Base-by-base conservation (phyloP, 192 early-diverging fungal genomes). In the Coemansia sp. region DNA sequence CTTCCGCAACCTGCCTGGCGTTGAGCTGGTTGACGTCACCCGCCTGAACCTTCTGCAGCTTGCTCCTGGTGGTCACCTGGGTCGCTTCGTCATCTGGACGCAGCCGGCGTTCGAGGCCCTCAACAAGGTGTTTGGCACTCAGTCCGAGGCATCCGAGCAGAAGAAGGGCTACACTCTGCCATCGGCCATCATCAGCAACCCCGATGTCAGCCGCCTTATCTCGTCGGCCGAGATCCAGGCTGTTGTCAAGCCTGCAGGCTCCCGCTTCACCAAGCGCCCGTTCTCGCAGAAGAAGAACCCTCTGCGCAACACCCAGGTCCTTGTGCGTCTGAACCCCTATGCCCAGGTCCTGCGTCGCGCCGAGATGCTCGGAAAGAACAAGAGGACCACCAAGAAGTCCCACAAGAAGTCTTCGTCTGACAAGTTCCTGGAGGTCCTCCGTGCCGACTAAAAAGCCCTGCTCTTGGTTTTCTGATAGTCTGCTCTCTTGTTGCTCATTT, bases 31-130 rank as follows among this genome's bases (percentile, higher is more conserved):
- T 71, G 87, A 89, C 74, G 92, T 99, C 56, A 84, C 85, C 62
- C 79, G 84, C 81, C 86, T 99, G 61, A 99, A 97, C 92, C 88
- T 99, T 79, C 88, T 99, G 79, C 94, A 96, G 85, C 86, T 99
- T 59, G 95, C 95, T 61, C 95, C 97, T 59, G 97, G 97, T 82
- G 94, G 94, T 75, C 94, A 99, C 86, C 84, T 99, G 76, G 95
- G 97, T 67, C 94, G 95, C 79, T 99, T 99, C 85, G 84, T 96
- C 81, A 95, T 97, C 93, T 98, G 97, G 97, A 94, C 97, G 67
- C 86, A 92, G 79, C 75, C 84, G 44, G 94, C 94, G 65, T 96
- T 98, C 77, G 88, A 88, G 74, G 84, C 91, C 38, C 88, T 99
- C 72, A 93, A 97, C 83, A 81, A 87, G 71, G 83, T 99, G 71